Evolutionary conservation across 1,284 basidiomycete species (phyloP), one percentile per base, ranked within the genome.

Genomic region (Rhodotorula sp.): DNA sequence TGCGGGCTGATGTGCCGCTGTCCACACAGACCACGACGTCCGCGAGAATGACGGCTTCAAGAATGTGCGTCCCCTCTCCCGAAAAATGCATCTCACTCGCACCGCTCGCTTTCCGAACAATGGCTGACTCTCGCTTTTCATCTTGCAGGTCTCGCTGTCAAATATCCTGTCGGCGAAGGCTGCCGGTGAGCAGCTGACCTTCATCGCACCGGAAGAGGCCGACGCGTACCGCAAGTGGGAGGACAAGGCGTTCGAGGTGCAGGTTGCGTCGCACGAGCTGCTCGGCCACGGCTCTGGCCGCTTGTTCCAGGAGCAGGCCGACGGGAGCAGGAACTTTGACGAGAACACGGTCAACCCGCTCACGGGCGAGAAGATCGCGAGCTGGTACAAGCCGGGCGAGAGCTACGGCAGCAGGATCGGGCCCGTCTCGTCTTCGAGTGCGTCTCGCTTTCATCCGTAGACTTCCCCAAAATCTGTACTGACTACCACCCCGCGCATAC

Each of bases 81-180:
- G n/a, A n/a, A n/a, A n/a, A n/a, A n/a, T n/a, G n/a, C n/a, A n/a
- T n/a, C n/a, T n/a, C n/a, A n/a, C n/a, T n/a, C n/a, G n/a, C n/a
- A n/a, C n/a, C n/a, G n/a, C n/a, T n/a, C n/a, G n/a, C n/a, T n/a
- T n/a, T n/a, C n/a, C n/a, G n/a, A n/a, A n/a, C n/a, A n/a, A n/a
- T n/a, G n/a, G n/a, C n/a, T n/a, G n/a, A n/a, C n/a, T n/a, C n/a
- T n/a, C n/a, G n/a, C n/a, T n/a, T n/a, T n/a, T n/a, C n/a, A n/a
- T n/a, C n/a, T n/a, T n/a, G n/a, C n/a, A n/a, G n/a, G n/a, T 72
- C 29, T 50, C 41, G 9, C 44, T 69, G 8, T 75, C 90, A 86
- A 92, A 92, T 80, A 88, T 93, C 71, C 85, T 92, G 44, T 86
- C 90, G 12, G 91, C 91, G 17, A 92, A 92, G 81, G 87, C 89